Evolutionary conservation across 2,329 filamentous ascomycete genomes (phyloP).

Genomic region (Microsporum ferrugineum): DNA sequence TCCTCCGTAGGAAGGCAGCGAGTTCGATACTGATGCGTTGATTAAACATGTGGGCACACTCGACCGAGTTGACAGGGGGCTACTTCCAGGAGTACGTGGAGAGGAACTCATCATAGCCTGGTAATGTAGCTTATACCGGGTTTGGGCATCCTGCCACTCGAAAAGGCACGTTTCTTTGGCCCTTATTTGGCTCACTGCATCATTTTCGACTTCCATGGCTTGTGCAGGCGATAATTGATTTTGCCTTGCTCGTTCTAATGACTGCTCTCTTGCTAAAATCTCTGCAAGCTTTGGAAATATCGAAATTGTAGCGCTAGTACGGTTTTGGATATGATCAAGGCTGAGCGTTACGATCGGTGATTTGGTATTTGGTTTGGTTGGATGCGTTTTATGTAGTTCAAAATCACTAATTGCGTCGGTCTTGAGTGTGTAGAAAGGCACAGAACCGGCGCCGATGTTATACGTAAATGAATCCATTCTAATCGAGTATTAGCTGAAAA

Average conservation of each 20-base stretch:
- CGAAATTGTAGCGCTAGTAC: conserved; percentile 27
- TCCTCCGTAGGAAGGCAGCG: conserved; percentile 12
- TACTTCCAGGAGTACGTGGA: not conserved
- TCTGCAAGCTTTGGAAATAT: conserved; percentile 40
- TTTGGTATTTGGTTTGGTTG: conserved; percentile 28
- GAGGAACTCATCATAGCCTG: conserved; percentile 26
- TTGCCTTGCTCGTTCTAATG: conserved; percentile 29
- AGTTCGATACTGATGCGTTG: conserved; percentile 9
- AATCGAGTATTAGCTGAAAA: conserved; percentile 10
- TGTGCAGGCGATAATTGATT: conserved; percentile 32
- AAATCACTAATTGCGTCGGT: conserved; percentile 35
- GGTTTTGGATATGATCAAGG: conserved; percentile 22
- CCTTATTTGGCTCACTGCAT: conserved; percentile 35
- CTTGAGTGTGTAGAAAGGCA: conserved; percentile 37
- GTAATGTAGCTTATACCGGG: conserved; percentile 37
- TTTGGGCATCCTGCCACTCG: conserved; percentile 31
- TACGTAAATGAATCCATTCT: conserved; percentile 34
- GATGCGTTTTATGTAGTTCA: conserved; percentile 32
- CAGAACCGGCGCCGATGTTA: conserved; percentile 30
- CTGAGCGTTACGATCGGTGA: conserved; percentile 35
- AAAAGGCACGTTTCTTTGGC: conserved; percentile 38
- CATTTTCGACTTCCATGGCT: conserved; percentile 32
- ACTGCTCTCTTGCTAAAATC: conserved; percentile 39
- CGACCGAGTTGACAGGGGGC: not conserved
- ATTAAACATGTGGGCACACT: conserved; percentile 2